A percentile compares a stretch with the other conserved stretches of the same genome.
Conservation (phyloP, 768 basidiomycete species). For the Termitomyces sp. region DNA sequence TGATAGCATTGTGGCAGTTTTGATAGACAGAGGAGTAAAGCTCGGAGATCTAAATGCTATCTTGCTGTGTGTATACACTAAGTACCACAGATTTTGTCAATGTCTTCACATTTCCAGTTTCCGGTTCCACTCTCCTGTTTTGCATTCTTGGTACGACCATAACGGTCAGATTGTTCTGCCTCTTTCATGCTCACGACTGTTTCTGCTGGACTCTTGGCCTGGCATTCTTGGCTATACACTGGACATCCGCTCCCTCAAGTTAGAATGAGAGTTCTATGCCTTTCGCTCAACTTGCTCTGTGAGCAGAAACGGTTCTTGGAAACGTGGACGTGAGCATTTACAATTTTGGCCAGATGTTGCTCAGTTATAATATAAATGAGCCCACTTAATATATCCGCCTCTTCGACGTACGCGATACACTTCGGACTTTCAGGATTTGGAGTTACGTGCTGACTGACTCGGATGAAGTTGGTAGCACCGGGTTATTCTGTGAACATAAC, state of each 20-base stretch:
- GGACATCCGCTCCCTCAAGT: constrained; percentile 5
- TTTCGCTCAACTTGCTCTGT: constrained; percentile 29
- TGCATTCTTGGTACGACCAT: too few relatives aligned
- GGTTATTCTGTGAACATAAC: constrained; percentile 24
- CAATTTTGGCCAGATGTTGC: background rate
- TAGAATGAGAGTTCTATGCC: constrained; percentile 13
- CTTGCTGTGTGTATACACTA: too few relatives aligned
- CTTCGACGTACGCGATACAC: constrained; percentile 20
- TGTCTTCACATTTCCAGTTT: background rate
- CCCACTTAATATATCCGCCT: background rate
- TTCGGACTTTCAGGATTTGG: constrained; percentile 21
- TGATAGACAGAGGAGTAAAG: too few relatives aligned
- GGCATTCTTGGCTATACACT: background rate
- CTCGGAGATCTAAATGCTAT: background rate
- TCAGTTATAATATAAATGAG: background rate
- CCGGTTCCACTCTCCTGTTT: background rate
- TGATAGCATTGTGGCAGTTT: background rate
- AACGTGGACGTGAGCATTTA: constrained; percentile 20
- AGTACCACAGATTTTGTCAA: background rate
- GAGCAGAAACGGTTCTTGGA: constrained; percentile 22
- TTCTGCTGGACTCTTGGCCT: constrained; percentile 7
- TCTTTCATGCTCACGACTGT: constrained; percentile 5
- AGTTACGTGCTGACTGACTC: constrained; percentile 22
- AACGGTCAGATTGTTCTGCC: too few relatives aligned
- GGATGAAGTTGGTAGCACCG: constrained; percentile 24